Evolutionary conservation across 768 basidiomycete species (phyloP).

Genomic region (Lentinus tigrinus): DNA sequence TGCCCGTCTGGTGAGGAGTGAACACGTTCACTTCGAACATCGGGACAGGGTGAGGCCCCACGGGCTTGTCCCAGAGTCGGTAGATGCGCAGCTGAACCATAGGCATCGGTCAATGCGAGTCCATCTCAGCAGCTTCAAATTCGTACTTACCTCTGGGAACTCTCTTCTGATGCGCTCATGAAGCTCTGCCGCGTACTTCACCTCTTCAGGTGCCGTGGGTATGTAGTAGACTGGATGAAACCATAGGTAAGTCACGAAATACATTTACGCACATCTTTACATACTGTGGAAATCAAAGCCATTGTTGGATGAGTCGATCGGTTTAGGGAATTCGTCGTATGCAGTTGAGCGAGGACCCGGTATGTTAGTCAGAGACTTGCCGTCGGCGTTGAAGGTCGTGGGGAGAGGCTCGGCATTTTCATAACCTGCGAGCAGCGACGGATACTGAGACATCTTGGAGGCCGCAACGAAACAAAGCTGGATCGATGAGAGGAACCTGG

Average conservation of each 20-base stretch:
- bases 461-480: background rate
- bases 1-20: conserved; percentile 66
- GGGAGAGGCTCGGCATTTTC: conserved; percentile 35
- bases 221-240: conserved; percentile 58
- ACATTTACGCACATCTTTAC: conserved; percentile 18
- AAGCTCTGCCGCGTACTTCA: conserved; percentile 50
- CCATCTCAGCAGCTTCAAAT: background rate
- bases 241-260: background rate
- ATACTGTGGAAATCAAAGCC: conserved; percentile 76
- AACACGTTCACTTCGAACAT: conserved; percentile 76
- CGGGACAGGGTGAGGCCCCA: conserved; percentile 67
- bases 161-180: conserved; percentile 60
- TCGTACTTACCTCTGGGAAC: conserved; percentile 62
- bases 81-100: conserved; percentile 54
- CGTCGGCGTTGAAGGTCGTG: conserved; percentile 46
- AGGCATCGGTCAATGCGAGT: background rate
- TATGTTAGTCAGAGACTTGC: conserved; percentile 53
- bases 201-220: conserved; percentile 41
- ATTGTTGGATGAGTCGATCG: conserved; percentile 51
- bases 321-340: conserved; percentile 55
- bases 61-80: conserved; percentile 57
- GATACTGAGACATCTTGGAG: background rate
- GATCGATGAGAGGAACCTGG: background rate
- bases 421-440: conserved; percentile 28
- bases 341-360: conserved; percentile 46